Percentiles rank a stretch among this genome's conserved stretches.
Conservation (phyloP, 257 asterid genomes). For the Cinchona pubescens region DNA sequence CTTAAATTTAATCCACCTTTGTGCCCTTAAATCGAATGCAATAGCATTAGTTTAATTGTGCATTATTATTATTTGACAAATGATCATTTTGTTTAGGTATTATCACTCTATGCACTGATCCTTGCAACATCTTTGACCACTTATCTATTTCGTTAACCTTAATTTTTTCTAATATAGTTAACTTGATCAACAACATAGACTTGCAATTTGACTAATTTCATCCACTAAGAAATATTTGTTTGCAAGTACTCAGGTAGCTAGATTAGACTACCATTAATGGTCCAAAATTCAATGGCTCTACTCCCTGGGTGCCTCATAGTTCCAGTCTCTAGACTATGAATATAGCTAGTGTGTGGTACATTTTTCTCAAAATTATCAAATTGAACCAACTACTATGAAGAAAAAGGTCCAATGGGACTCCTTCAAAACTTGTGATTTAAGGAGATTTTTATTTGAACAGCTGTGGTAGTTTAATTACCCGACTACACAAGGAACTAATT, state of each 20-base stretch:
- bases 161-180: background rate
- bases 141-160: background rate
- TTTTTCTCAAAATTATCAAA: background rate
- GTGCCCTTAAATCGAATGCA: background rate
- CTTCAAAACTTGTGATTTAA: background rate
- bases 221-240: background rate
- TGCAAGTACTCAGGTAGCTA: background rate
- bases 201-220: background rate
- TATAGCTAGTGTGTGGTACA: background rate
- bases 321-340: no score
- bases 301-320: no score
- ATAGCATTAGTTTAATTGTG: background rate
- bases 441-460: background rate
- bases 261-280: background rate
- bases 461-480: background rate
- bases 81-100: background rate
- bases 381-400: background rate
- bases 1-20: no score
- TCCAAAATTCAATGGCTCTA: background rate
- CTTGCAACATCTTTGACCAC: background rate
- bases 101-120: background rate
- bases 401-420: background rate
- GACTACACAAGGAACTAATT: background rate
- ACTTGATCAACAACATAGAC: background rate
- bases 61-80: background rate